Evolutionary conservation across 2,329 filamentous ascomycete genomes (phyloP).

Genomic region (Pseudocercospora ulei): DNA sequence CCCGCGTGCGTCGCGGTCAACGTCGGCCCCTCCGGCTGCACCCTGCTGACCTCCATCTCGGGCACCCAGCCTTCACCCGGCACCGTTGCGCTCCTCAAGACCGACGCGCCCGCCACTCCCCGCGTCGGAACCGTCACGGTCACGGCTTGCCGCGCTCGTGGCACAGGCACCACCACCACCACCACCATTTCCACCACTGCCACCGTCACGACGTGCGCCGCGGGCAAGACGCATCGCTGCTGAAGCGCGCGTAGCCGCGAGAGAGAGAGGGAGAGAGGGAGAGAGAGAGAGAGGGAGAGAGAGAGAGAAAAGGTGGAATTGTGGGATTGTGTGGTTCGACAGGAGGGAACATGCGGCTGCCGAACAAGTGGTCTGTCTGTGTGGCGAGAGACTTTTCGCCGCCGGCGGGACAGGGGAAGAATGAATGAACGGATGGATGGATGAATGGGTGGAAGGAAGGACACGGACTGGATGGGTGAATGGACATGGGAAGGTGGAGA

Average conservation of each 20-base stretch:
- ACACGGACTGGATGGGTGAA: too few relatives aligned
- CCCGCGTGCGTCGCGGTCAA: slow-evolving; percentile 2
- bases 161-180: not conserved
- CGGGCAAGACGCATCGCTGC: not conserved
- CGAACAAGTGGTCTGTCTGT: too few relatives aligned
- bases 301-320: not conserved
- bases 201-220: slow-evolving; percentile 5
- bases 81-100: slow-evolving; percentile 6
- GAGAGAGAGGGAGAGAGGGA: not conserved
- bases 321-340: too few relatives aligned
- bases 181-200: slow-evolving; percentile 7
- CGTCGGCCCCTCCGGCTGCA: slow-evolving; percentile 1
- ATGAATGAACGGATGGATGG: too few relatives aligned
- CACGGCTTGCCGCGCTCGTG: not conserved
- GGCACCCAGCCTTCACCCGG: slow-evolving; percentile 1
- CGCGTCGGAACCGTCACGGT: slow-evolving; percentile 1
- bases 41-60: slow-evolving; percentile 1
- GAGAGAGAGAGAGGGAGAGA: not conserved
- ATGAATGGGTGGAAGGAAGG: too few relatives aligned
- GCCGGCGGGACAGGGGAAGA: too few relatives aligned
- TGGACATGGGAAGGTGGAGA: too few relatives aligned
- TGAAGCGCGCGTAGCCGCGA: too few relatives aligned
- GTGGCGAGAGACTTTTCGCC: too few relatives aligned
- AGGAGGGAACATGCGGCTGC: too few relatives aligned
- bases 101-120: not conserved